Percentiles rank a stretch among this genome's conserved stretches.
These are phyloP conservation scores for Argentina anserina DNA, from an alignment of 306 rosid genomes.

Conservation along the genomic window DNA sequence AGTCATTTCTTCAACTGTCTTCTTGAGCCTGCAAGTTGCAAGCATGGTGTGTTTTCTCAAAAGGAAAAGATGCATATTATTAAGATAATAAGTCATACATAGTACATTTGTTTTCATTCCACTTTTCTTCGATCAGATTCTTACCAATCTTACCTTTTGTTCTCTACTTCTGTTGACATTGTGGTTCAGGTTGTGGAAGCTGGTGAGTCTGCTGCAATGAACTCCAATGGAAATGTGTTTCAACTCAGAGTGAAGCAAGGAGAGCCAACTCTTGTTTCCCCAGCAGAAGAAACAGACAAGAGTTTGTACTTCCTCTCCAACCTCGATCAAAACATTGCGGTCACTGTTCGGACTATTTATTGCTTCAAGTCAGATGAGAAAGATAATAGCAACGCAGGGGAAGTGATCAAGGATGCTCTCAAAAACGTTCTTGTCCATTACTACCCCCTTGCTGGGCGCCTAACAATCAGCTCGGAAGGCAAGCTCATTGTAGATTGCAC, in stretches of 20 bases:
- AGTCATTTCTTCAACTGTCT: not conserved
- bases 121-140: not conserved
- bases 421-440: constrained; percentile 62
- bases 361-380: constrained; percentile 48
- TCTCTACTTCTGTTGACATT: not conserved
- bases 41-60: constrained; percentile 17
- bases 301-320: constrained; percentile 63
- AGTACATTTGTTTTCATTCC: not conserved
- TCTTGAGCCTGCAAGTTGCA: constrained; percentile 4
- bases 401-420: constrained; percentile 47
- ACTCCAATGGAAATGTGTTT: not conserved
- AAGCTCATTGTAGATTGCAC: constrained; percentile 66
- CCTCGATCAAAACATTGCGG: constrained; percentile 70
- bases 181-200: constrained; percentile 18
- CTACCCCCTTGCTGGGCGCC: constrained; percentile 62
- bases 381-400: constrained; percentile 48
- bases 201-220: constrained; percentile 33
- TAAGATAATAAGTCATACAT: not conserved
- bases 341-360: constrained; percentile 56
- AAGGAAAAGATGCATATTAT: not conserved
- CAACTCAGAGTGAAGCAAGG: constrained; percentile 44
- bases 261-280: constrained; percentile 48
- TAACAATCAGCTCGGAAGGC: constrained; percentile 53
- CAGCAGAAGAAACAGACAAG: constrained; percentile 50
- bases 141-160: not conserved